Base-by-base conservation (phyloP, 1,139 yeast genomes). In the Yamadazyma triangularis region DNA sequence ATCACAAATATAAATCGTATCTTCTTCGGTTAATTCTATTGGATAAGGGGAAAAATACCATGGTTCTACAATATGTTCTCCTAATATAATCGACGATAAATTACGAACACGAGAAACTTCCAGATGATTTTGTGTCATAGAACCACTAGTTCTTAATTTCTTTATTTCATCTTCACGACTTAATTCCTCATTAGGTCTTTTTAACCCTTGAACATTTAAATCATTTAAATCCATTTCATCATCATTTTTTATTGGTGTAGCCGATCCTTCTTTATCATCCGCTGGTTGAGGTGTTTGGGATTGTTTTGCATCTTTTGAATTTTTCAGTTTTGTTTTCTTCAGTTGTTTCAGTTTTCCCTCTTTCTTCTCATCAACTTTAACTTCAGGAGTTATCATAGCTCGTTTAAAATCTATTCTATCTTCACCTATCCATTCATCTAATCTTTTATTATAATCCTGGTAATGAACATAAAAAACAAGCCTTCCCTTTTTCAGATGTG, bases 31-130 rank as follows among this genome's bases (percentile, higher is more conserved):
- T 35, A 88, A 70, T 53, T 91, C 98, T 11, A 87, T 71, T 0
- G 99, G 99, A 53, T 93, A 91, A 0, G 99, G 97, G 2, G 96
- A 85, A 51, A 93, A 91, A 58, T 91, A 93, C 99, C 99, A 91
- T 2, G 99, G 98, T 53, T 91, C 99, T 29, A 93, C 86, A 41
- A 85, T 85, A 56, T 80, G 88, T 41, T 83, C 85, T 1, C 98
- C 99, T 59, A 91, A 77, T 4, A 87, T 81, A 4, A 91, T 74
- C 28, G 76, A 70, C 24, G 76, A 69, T 42, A 93, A 68, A 52
- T 91, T 91, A 46, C 97, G 73, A 27, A 91, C 96, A 38, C 95
- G 70, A 0, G 97, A 88, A 15, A 91, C 87, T 51, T 91, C 98
- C 51, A 79, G 81, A 44, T 85, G 83, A 42, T 70, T 72, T 56